Evolutionary conservation across 306 rosid genomes (phyloP), one percentile per base, ranked within the genome.

Genomic region (Begonia loranthoides): DNA sequence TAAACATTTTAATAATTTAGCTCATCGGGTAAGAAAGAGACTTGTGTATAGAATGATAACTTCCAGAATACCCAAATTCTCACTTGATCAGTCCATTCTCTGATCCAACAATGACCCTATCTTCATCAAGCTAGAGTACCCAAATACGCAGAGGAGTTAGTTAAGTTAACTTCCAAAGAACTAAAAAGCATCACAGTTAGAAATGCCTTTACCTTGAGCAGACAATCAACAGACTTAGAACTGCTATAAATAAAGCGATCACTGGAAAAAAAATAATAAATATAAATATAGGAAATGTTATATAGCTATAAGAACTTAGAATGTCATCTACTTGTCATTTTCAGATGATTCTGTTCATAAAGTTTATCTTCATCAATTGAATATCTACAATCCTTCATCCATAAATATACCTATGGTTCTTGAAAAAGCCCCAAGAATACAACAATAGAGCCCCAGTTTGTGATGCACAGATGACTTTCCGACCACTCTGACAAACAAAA

Each of bases 31-130:
- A 39, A 60, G 60, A 50, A 46, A 41, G 21, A 15, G 52, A 64
- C 49, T 7, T 49, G 40, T 21, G 41, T 11, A 51, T 17, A 50
- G 50, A 45, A 57, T 16, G 50, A 45, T 54, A 43, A 74, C 56
- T 28, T 57, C 49, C 55, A 19, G 13, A 61, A 40, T 12, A 39
- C 10, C 59, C 44, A 60, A 73, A 57, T 51, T 58, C 86, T 89
- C 72, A 89, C 97, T 81, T 89, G 69, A 89, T 89, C 49, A 89
- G 70, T 58, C 95, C 97, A 64, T 79, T 84, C 83, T 82, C 97
- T 1, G 97, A 84, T 75, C 87, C 97, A 57, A 78, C 64, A 59
- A 89, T 76, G 59, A 89, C 63, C 69, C 94, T 74, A 72, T 89
- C 93, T 76, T 89, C 97, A 50, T 89, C 97, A 79, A 89, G 87